Conservation (phyloP, 2,329 filamentous ascomycete genomes). For the Domatiomyces catenatus region DNA sequence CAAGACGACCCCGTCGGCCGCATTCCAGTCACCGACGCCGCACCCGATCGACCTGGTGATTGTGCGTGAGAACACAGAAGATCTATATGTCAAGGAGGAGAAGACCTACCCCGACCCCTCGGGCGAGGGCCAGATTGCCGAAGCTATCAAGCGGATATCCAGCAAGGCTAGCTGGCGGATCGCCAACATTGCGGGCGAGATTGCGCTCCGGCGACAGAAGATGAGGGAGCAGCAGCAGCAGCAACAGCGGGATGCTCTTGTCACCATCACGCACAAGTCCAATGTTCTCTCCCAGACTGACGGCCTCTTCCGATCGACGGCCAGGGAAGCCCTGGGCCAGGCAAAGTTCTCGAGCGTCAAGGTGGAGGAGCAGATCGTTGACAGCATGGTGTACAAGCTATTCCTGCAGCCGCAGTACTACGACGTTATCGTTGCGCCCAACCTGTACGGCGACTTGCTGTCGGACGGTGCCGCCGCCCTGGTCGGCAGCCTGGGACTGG, state of each 20-base stretch:
- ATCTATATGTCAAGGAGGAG: constrained; percentile 96
- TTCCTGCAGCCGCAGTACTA: constrained; percentile 91
- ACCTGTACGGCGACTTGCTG: constrained; percentile 93
- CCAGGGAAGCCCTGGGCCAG: constrained; percentile 55
- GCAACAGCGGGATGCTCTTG: constrained; percentile 46
- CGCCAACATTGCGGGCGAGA: constrained; percentile 83
- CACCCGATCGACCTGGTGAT: constrained; percentile 89
- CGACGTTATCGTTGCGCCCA: constrained; percentile 95
- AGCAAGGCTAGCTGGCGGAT: constrained; percentile 74
- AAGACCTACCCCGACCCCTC: constrained; percentile 56
- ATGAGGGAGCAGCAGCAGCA: constrained; percentile 42
- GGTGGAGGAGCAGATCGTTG: constrained; percentile 95
- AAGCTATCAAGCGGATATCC: constrained; percentile 95
- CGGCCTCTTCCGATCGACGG: constrained; percentile 76
- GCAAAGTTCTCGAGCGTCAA: constrained; percentile 47
- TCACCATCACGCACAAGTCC: constrained; percentile 96
- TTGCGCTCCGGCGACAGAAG: constrained; percentile 72
- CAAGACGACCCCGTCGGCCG: constrained; percentile 52
- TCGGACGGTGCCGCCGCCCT: constrained; percentile 90
- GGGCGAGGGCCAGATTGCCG: constrained; percentile 63
- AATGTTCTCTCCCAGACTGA: constrained; percentile 96
- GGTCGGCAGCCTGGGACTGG: constrained; percentile 79
- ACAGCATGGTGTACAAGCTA: constrained; percentile 99
- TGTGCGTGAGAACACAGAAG: constrained; percentile 96
- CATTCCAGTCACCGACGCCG: constrained; percentile 24